Evolutionary conservation across 495 filamentous ascomycete genomes (phyloP), one percentile per base, ranked within the genome.

Genomic region (Collariella sp.): DNA sequence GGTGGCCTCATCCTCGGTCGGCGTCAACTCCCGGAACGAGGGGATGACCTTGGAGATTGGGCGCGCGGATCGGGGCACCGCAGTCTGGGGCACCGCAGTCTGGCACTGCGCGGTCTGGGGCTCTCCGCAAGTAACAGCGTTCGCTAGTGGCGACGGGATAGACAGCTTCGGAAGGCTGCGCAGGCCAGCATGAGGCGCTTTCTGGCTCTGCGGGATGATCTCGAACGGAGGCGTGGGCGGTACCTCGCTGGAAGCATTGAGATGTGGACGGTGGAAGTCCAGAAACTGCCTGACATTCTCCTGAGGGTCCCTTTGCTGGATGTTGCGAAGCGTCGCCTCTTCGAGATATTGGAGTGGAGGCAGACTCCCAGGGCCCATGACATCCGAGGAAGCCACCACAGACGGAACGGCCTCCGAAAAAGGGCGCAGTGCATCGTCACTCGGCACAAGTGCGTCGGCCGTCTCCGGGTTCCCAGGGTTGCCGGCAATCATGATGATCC

Each of bases 261-360:
- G 34, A 16, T 77, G 65, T 15, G 87, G 65, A 55, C 83, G 79
- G 60, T 95, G 89, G 66, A 88, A 88, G 61, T 79, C 77, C 46
- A 97, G 72, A 74, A 94, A 97, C 43, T 95, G 83, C 43, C 87
- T 81, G 19, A 97, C 86, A 58, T 88, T 94, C 67, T 97, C 91
- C 61, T 90, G 89, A 7, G 91, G 89, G 67, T 97, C 91, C 31
- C 83, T 79, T 1, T 69, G 68, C 47, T 82, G 70, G 11, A 97
- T 68, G 46, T 76, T 80, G 34, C 80, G 77, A 10, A 97, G 82
- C 10, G 71, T 74, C 49, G 84, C 81, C 64, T 86, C 79, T 48
- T 89, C 83, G 29, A 96, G 76, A 59, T 77, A 76, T 20, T 79
- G 79, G 56, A 90, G 74, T 29, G 80, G 74, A 33, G 83, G 74